Evolutionary conservation across 352 stramenopile species (phyloP), one percentile per base, ranked within the genome.

Genomic region (Phytophthora constricta): DNA sequence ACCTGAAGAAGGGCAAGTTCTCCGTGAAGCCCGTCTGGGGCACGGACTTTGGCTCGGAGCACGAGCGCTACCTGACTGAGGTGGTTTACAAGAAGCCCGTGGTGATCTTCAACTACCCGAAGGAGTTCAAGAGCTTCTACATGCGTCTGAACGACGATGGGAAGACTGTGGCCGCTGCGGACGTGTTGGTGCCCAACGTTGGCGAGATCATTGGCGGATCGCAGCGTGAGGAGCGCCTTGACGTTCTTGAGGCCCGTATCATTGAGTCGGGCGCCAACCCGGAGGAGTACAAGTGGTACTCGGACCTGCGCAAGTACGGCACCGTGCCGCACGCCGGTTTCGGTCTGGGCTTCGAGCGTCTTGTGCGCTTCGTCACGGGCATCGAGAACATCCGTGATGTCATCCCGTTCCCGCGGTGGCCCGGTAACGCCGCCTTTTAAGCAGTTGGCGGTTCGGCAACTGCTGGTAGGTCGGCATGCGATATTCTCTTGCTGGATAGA

Each of bases 301-400:
- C 98, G 34, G 98, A 99, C 74, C 83, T 99, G 49, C 88, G 98
- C 55, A 87, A 88, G 65, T 92, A 90, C 80, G 98, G 98, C 55
- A 97, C 93, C 19, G 96, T 99, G 47, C 97, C 97, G 43, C 98
- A 99, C 79, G 79, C 96, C 14, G 98, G 97, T 62, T 99, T 99
- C 65, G 98, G 98, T 23, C 89, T 99, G 39, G 98, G 98, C 54
- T 99, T 99, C 74, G 98, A 99, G 81, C 88, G 98, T 31, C 84
- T 99, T 9, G 93, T 99, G 31, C 97, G 95, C 48, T 99, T 99
- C 78, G 92, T 99, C 27, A 99, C 93, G 58, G 97, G 97, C 62
- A 98, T 99, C 67, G 97, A 99, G 70, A 99, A 99, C 84, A 99
- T 99, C 75, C 90, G 97, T 63, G 98, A 99, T 72, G 96, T 98